Base-by-base conservation (phyloP, 306 rosid genomes). In the Herpetospermum pedunculosum region DNA sequence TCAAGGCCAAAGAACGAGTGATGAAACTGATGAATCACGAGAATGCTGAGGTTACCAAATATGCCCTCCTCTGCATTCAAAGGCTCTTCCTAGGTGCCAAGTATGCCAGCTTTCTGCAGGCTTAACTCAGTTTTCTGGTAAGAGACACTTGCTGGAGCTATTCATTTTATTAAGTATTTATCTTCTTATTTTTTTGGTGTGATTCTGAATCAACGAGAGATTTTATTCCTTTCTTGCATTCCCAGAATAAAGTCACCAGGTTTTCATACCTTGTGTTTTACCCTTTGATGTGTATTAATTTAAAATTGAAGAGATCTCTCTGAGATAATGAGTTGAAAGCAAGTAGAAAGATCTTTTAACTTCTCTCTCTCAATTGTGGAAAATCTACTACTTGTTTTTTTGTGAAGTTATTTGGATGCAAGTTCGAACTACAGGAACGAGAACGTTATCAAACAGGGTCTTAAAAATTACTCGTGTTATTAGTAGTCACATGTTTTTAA, bases 91-190 rank as follows among this genome's bases (percentile, higher is more conserved):
- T 91, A 47, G 99, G 99, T 58, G 86, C 97, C 65, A 95, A 92
- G 83, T 95, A 91, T 79, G 97, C 97, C 8, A 91, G 97, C 83
- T 91, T 95, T 85, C 84, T 95, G 87, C 99, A 91, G 87, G 96
- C 77, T 71, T 95, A 86, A 59, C 4, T 74, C 54, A 5, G 6
- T 28, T 28, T 10, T 26, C 55, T 16, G 43, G 70, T 62, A 38
- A 62, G 69, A 15, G 26, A 34, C 38, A 18, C 40, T 34, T 44
- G 73, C 55, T 69, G 25, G 55, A 69, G 37, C 72, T 67, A 15
- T 26, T 26, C 1, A 28, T 46, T 46, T 29, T 18, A 70, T 70
- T 11, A 40, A 65, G 46, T 40, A 23, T 40, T 65, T 70, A 70
- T 46, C 41, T 44, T 70, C 26, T 28, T 44, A 26, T 15, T 46